Evolutionary conservation across 116 monocot genomes (phyloP).

Genomic region (Papilionanthe hybrid): DNA sequence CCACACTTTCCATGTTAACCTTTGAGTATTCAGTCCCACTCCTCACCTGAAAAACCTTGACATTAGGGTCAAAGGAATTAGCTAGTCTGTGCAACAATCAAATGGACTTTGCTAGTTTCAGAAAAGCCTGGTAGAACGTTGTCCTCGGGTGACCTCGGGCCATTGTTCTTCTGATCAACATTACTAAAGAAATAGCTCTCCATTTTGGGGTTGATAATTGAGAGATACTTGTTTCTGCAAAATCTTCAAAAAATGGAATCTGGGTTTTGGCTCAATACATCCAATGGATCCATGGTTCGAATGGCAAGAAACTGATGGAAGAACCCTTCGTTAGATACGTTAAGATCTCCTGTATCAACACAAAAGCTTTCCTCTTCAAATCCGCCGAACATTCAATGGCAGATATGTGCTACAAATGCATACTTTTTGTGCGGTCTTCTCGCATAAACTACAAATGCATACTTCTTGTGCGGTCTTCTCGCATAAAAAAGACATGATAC

Average conservation of each 20-base stretch:
- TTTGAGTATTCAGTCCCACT: constrained; percentile 72
- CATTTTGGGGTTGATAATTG: constrained; percentile 75
- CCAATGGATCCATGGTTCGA: constrained; percentile 78
- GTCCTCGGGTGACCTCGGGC: constrained; percentile 92
- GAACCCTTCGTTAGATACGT: constrained; percentile 51
- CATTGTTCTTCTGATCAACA: constrained; percentile 78
- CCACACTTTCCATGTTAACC: constrained; percentile 81
- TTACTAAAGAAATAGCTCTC: constrained; percentile 89
- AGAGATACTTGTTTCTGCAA: constrained; percentile 70
- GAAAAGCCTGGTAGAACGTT: constrained; percentile 90
- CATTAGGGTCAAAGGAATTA: constrained; percentile 71
- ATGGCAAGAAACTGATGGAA: constrained; percentile 81
- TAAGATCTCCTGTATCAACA: constrained; percentile 30
- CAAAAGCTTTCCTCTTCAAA: constrained; percentile 82
- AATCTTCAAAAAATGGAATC: constrained; percentile 85
- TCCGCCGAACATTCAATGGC: constrained; percentile 79
- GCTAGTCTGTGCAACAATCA: constrained; percentile 87
- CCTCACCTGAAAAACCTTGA: constrained; percentile 79
- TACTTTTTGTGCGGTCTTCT: constrained; percentile 91
- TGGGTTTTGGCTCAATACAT: constrained; percentile 78
- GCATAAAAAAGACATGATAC: too few relatives aligned
- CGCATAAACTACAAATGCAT: constrained; percentile 57
- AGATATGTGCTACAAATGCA: constrained; percentile 85
- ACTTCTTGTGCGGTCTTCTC: too few relatives aligned
- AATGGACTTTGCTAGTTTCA: constrained; percentile 84